phyloP scores from a whole-genome alignment of 805 yeast species.

The Pichia rugopelliculosa region DNA sequence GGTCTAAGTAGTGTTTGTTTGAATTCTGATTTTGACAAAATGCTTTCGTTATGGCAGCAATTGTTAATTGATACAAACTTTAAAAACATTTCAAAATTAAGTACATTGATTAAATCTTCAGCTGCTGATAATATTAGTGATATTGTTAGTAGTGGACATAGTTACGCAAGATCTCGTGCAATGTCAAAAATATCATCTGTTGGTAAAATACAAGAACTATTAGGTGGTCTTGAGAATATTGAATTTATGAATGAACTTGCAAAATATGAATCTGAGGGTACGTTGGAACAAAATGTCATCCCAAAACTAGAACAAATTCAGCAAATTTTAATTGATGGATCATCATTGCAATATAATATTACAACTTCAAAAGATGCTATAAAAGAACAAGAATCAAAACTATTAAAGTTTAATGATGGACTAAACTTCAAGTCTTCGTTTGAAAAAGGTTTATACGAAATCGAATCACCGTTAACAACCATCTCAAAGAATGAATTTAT shows the following conservation, averaged over 20 bases:
- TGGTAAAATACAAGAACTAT: slow-evolving; percentile 51
- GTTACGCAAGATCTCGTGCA: slow-evolving; percentile 66
- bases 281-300: slow-evolving; percentile 49
- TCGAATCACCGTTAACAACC: neutral
- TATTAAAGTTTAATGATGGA: slow-evolving; percentile 26
- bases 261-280: slow-evolving; percentile 41
- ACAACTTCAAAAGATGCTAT: slow-evolving; percentile 48
- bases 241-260: slow-evolving; percentile 58
- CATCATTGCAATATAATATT: slow-evolving; percentile 43
- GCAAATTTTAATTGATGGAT: slow-evolving; percentile 34
- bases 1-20: slow-evolving; percentile 63
- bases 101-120: slow-evolving; percentile 62
- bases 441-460: slow-evolving; percentile 13
- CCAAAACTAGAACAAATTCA: slow-evolving; percentile 55
- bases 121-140: slow-evolving; percentile 72
- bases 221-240: slow-evolving; percentile 75
- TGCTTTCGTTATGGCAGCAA: slow-evolving; percentile 62
- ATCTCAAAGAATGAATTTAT: slow-evolving; percentile 29
- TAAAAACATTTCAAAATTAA: slow-evolving; percentile 56
- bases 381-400: slow-evolving; percentile 29
- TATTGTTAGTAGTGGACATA: slow-evolving; percentile 84
- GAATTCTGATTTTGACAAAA: slow-evolving; percentile 49
- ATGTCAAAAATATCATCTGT: slow-evolving; percentile 55
- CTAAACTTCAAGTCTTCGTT: slow-evolving; percentile 9
- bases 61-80: slow-evolving; percentile 66